Evolutionary conservation across 1,139 yeast genomes (phyloP).

Genomic region (Kurtzmaniella quercitrusa): DNA sequence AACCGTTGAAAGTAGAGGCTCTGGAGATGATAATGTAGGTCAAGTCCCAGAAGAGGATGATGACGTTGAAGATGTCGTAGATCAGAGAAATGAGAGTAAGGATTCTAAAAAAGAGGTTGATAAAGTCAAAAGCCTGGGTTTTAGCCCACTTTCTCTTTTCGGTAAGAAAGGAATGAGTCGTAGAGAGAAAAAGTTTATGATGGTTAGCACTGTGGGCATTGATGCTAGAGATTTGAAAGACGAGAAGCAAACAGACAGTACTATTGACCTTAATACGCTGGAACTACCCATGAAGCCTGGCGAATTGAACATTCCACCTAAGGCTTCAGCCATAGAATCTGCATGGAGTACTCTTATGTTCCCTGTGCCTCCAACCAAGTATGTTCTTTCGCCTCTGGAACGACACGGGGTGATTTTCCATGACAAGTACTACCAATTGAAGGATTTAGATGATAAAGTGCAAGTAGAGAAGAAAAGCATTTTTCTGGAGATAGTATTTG

Average conservation of each 20-base stretch:
- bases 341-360: constrained; percentile 39
- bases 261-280: constrained; percentile 2
- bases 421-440: constrained; percentile 68
- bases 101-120: constrained; percentile 1
- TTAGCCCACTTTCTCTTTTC: background rate
- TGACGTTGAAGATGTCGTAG: constrained; percentile 6
- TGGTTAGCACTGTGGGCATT: constrained; percentile 24
- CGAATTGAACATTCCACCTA: constrained; percentile 33
- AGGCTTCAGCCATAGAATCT: constrained; percentile 42
- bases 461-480: constrained; percentile 8
- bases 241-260: background rate
- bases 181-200: constrained; percentile 20
- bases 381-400: constrained; percentile 30
- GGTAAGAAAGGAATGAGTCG: constrained; percentile 13
- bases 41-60: constrained; percentile 11
- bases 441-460: constrained; percentile 51
- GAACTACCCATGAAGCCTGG: background rate
- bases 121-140: constrained; percentile 1
- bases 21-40: constrained; percentile 7
- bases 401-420: constrained; percentile 67
- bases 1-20: constrained; percentile 3
- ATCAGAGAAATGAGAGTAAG: constrained; percentile 4
- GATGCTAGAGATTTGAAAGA: constrained; percentile 9
- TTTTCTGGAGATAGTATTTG: constrained; percentile 9
- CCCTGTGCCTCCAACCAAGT: constrained; percentile 38